A percentile compares a stretch with the other conserved stretches of the same genome.
Conservation (phyloP, 768 basidiomycete species). For the Lentinula edodes region DNA sequence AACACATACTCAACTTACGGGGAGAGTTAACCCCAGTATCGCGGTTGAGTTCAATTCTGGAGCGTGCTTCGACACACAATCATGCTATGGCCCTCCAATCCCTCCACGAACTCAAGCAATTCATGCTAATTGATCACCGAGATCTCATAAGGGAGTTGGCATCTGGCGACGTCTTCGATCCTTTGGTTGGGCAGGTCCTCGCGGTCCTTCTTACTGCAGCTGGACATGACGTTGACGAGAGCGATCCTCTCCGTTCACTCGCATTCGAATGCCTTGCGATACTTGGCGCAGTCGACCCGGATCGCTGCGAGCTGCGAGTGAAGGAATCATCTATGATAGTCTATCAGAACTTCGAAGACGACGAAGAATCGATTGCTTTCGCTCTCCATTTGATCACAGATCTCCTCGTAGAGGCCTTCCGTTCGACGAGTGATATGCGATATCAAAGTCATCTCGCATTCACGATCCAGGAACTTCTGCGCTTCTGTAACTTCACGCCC, state of each 20-base stretch:
- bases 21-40: constrained; percentile 45
- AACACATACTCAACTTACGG: constrained; percentile 40
- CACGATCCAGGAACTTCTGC: constrained; percentile 86
- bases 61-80: constrained; percentile 77
- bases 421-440: constrained; percentile 89
- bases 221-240: constrained; percentile 73
- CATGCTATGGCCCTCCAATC: constrained; percentile 69
- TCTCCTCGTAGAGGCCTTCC: constrained; percentile 84
- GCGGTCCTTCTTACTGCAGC: constrained; percentile 63
- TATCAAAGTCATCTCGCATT: constrained; percentile 88
- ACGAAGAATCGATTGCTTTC: constrained; percentile 70
- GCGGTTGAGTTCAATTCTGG: constrained; percentile 59
- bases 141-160: constrained; percentile 57
- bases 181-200: constrained; percentile 63
- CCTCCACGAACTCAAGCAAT: constrained; percentile 65
- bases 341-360: constrained; percentile 74
- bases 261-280: constrained; percentile 90
- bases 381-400: constrained; percentile 82
- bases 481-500: constrained; percentile 80
- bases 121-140: constrained; percentile 47
- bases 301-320: constrained; percentile 69
- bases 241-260: constrained; percentile 57
- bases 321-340: constrained; percentile 65
- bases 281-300: constrained; percentile 92
- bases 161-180: constrained; percentile 84